phyloP scores from a whole-genome alignment of 2,329 filamentous ascomycete genomes.

The Didymella pinodella region DNA sequence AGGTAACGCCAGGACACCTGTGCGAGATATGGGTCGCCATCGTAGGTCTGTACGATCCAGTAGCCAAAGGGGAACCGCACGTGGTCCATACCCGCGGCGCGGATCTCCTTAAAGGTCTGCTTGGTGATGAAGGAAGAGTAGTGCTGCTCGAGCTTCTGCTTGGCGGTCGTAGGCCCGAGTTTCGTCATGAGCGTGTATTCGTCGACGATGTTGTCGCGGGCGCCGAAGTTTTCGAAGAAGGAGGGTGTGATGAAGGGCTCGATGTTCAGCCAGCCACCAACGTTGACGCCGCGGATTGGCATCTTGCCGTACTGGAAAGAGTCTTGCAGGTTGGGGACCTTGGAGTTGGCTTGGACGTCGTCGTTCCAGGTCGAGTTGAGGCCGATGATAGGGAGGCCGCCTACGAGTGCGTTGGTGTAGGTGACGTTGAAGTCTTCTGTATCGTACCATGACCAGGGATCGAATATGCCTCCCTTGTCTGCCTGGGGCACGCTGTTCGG shows the following conservation, averaged over 20 bases:
- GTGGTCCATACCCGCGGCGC: slow-evolving; percentile 88
- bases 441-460: slow-evolving; percentile 91
- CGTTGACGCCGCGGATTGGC: slow-evolving; percentile 87
- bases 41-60: slow-evolving; percentile 89
- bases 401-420: slow-evolving; percentile 84
- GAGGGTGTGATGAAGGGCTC: slow-evolving; percentile 97
- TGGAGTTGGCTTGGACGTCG: slow-evolving; percentile 75
- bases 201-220: slow-evolving; percentile 74
- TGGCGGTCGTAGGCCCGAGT: slow-evolving; percentile 70
- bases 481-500: slow-evolving; percentile 58
- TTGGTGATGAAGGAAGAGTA: slow-evolving; percentile 90
- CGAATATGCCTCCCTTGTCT: slow-evolving; percentile 78
- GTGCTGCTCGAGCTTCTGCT: slow-evolving; percentile 80
- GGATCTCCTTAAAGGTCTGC: slow-evolving; percentile 83
- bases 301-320: slow-evolving; percentile 79
- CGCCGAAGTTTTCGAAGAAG: slow-evolving; percentile 75
- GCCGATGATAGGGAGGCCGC: slow-evolving; percentile 89
- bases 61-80: slow-evolving; percentile 96
- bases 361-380: slow-evolving; percentile 88
- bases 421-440: slow-evolving; percentile 93
- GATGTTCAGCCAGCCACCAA: slow-evolving; percentile 92
- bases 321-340: slow-evolving; percentile 79
- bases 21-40: slow-evolving; percentile 85
- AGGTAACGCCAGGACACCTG: slow-evolving; percentile 93
- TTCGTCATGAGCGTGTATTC: slow-evolving; percentile 81